Conservation (phyloP, 2,329 filamentous ascomycete genomes). For the Didymosphaeria variabile region DNA sequence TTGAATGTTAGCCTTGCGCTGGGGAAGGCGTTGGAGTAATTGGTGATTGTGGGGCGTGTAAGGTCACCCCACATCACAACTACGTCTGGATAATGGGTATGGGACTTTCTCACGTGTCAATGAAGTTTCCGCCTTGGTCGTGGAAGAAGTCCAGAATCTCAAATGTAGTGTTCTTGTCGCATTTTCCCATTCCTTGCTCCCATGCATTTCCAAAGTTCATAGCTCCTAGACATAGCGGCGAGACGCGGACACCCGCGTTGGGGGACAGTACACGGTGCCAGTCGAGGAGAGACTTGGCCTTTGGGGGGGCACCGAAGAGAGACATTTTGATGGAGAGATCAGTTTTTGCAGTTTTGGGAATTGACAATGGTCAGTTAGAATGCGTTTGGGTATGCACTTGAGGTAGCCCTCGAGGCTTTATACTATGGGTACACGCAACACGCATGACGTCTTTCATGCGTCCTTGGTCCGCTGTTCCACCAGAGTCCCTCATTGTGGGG, state of each 20-base stretch:
- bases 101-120: constrained; percentile 54
- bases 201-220: constrained; percentile 66
- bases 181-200: constrained; percentile 53
- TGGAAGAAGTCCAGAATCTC: constrained; percentile 59
- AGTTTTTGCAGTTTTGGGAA: background rate
- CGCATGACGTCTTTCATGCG: background rate
- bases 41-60: constrained; percentile 5
- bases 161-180: constrained; percentile 56
- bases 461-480: background rate
- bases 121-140: constrained; percentile 60
- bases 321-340: constrained; percentile 18
- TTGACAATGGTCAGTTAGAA: background rate
- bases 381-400: background rate
- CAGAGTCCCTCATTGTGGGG: background rate
- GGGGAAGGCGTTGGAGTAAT: background rate
- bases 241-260: constrained; percentile 61
- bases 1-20: background rate
- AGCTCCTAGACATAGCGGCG: constrained; percentile 62
- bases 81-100: background rate
- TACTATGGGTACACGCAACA: background rate
- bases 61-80: constrained; percentile 6
- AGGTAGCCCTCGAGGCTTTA: background rate
- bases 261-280: constrained; percentile 63
- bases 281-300: constrained; percentile 55
- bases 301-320: constrained; percentile 35